These are phyloP conservation scores for Vaucheria bursata DNA, from an alignment of 352 stramenopile genomes.

Conservation along the genomic window DNA sequence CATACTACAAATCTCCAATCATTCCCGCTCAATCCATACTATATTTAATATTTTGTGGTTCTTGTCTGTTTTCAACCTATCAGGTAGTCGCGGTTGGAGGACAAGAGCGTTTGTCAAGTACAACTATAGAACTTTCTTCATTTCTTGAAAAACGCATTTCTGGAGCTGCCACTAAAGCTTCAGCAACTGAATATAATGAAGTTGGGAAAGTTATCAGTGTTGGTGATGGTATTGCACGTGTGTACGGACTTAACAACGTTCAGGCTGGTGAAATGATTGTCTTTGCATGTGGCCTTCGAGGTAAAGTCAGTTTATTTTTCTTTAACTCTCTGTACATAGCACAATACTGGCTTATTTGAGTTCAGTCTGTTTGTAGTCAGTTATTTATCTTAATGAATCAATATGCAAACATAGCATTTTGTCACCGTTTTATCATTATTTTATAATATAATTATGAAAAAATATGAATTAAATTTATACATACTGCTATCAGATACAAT, in stretches of 20 bases:
- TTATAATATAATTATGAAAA: constrained; percentile 65
- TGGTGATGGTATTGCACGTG: constrained; percentile 78
- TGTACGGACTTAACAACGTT: constrained; percentile 78
- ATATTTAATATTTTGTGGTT: no score
- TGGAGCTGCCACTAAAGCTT: constrained; percentile 26
- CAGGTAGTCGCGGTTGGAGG: no score
- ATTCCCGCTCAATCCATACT: no score
- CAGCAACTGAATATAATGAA: constrained; percentile 49
- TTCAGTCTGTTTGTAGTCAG: neutral
- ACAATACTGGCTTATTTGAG: no score
- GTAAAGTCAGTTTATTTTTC: neutral
- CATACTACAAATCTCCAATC: no score
- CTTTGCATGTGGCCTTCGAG: constrained; percentile 42
- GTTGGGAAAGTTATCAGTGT: constrained; percentile 69
- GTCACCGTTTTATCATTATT: constrained; percentile 76
- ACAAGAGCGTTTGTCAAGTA: constrained; percentile 18
- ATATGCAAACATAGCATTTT: constrained; percentile 74
- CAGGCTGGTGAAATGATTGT: constrained; percentile 67
- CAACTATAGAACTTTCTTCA: constrained; percentile 4
- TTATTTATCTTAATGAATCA: neutral
- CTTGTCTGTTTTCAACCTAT: no score
- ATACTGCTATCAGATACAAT: neutral
- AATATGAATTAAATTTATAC: constrained; percentile 35
- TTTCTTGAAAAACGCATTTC: constrained; percentile 51
- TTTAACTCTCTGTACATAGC: neutral